A percentile compares a stretch with the other conserved stretches of the same genome.
Conservation (phyloP, 1,139 yeast species). For the Arxiozyma telluris region DNA sequence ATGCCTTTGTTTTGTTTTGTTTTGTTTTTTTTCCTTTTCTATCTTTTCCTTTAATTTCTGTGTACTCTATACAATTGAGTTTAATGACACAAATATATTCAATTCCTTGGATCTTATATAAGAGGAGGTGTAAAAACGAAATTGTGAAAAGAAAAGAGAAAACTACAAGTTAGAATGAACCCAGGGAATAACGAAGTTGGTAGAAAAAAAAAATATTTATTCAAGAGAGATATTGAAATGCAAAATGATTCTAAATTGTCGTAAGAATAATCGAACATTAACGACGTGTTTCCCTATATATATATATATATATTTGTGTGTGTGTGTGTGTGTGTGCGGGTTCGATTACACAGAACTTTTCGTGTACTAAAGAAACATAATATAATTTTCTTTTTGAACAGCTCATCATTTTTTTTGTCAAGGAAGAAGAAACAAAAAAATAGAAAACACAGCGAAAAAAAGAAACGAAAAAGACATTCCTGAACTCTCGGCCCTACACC, state of each 20-base stretch:
- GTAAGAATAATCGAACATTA: no score
- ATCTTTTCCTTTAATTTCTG: neutral
- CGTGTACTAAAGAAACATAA: neutral
- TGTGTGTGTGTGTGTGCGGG: neutral
- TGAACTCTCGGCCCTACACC: neutral
- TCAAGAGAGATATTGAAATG: neutral
- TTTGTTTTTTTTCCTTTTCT: neutral
- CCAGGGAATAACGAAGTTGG: no score
- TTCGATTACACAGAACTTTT: neutral
- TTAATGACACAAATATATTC: neutral
- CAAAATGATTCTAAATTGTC: neutral
- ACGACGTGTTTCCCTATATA: neutral
- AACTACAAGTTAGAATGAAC: no score
- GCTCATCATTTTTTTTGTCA: neutral
- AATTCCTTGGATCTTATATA: no score
- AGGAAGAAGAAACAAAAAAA: neutral
- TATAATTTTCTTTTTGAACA: neutral
- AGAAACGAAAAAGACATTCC: neutral
- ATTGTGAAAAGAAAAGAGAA: no score
- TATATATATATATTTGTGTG: neutral
- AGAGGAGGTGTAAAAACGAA: no score
- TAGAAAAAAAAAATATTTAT: no score
- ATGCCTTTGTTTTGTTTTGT: neutral
- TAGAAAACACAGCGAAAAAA: no score
- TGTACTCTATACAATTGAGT: neutral